A percentile compares a stretch with the other conserved stretches of the same genome.
Evolutionary conservation across 2,329 filamentous ascomycete species (phyloP).

Genomic region (Aspergillus novofumigatus): DNA sequence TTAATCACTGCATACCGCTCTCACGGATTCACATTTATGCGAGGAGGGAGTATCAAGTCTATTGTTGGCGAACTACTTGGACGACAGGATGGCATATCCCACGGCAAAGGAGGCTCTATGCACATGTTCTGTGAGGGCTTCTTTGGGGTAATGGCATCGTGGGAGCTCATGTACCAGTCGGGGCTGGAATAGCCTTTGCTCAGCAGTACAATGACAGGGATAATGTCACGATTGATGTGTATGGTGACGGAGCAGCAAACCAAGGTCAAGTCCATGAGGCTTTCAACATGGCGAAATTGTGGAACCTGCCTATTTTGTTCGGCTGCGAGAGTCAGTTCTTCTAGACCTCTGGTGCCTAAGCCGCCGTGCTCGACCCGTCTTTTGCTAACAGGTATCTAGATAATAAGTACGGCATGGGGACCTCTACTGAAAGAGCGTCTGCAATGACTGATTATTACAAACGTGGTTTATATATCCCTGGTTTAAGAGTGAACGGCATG

Average conservation of each 20-base stretch:
- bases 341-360: constrained; percentile 41
- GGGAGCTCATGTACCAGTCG: constrained; percentile 92
- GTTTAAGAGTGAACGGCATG: constrained; percentile 99
- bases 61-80: constrained; percentile 94
- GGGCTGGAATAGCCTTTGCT: constrained; percentile 89
- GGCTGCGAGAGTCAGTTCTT: constrained; percentile 82
- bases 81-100: constrained; percentile 87
- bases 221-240: constrained; percentile 79
- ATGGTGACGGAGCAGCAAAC: constrained; percentile 95
- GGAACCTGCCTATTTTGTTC: constrained; percentile 89
- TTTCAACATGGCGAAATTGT: constrained; percentile 99
- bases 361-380: neutral
- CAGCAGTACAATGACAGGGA: constrained; percentile 84
- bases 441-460: constrained; percentile 99
- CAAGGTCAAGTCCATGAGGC: constrained; percentile 98
- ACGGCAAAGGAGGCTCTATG: constrained; percentile 97
- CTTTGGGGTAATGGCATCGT: constrained; percentile 98
- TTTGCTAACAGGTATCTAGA: constrained; percentile 50
- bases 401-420: constrained; percentile 99
- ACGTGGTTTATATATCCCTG: constrained; percentile 98
- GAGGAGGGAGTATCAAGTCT: constrained; percentile 76
- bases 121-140: constrained; percentile 98
- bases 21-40: constrained; percentile 95
- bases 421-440: constrained; percentile 86
- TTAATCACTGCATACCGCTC: constrained; percentile 96